Conservation (phyloP, 139 green algal species). For the Parachlorella kessleri region DNA sequence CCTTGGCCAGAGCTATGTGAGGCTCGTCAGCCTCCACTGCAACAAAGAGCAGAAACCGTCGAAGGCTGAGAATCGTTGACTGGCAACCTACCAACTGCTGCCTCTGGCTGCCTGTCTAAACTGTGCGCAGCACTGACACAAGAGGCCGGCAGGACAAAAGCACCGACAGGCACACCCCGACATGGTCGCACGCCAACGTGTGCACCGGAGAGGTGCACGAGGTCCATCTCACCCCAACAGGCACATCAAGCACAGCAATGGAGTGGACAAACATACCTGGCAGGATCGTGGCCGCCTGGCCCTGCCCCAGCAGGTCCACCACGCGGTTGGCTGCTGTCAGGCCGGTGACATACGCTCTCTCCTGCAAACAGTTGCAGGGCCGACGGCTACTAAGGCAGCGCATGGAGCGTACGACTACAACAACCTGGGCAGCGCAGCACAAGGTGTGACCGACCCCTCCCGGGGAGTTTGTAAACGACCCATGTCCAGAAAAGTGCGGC, state of each 20-base stretch:
- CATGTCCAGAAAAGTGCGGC: too few relatives aligned
- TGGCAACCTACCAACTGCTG: too few relatives aligned
- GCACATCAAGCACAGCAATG: too few relatives aligned
- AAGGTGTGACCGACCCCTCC: too few relatives aligned
- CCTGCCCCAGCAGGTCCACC: constrained; percentile 47
- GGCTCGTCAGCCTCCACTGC: constrained; percentile 76
- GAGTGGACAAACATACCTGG: constrained; percentile 22
- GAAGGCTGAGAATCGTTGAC: constrained; percentile 7
- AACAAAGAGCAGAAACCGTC: not conserved
- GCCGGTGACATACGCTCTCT: constrained; percentile 85
- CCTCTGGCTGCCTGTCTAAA: constrained; percentile 3
- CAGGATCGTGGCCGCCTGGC: constrained; percentile 42
- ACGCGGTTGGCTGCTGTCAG: constrained; percentile 83
- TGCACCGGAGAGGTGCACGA: not conserved
- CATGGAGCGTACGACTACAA: too few relatives aligned
- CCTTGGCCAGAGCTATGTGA: constrained; percentile 71
- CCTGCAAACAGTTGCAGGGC: too few relatives aligned
- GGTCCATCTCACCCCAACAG: not conserved
- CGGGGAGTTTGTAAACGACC: too few relatives aligned
- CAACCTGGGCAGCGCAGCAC: too few relatives aligned
- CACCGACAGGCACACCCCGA: too few relatives aligned
- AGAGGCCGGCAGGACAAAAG: not conserved
- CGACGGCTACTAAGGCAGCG: too few relatives aligned
- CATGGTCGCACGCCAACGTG: not conserved
- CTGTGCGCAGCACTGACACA: not conserved